These are phyloP conservation scores for Pythium scleroteichum DNA, from an alignment of 352 stramenopile species.

Conservation along the genomic window DNA sequence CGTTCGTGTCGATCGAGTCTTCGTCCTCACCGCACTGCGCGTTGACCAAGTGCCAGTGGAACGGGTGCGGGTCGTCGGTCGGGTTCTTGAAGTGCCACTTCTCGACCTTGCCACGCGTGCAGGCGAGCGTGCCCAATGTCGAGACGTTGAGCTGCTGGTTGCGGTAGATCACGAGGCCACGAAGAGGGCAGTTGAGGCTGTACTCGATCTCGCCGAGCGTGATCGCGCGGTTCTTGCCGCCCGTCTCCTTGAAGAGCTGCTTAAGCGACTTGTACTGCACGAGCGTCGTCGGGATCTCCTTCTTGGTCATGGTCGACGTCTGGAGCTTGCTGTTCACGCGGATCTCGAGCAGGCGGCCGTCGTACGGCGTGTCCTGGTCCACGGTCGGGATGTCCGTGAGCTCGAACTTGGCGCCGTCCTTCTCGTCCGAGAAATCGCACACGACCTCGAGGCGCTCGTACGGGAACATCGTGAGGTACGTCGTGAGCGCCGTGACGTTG, in stretches of 20 bases:
- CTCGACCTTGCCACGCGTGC: slow-evolving; percentile 73
- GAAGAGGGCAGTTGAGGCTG: slow-evolving; percentile 36
- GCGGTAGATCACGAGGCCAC: slow-evolving; percentile 52
- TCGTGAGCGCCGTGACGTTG: slow-evolving; percentile 24
- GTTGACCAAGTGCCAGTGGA: slow-evolving; percentile 80
- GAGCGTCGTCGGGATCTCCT: slow-evolving; percentile 39
- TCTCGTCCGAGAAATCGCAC: slow-evolving; percentile 52
- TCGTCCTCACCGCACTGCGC: slow-evolving; percentile 66
- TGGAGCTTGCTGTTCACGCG: slow-evolving; percentile 41
- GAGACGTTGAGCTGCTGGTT: slow-evolving; percentile 55
- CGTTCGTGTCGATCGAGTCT: slow-evolving; percentile 68
- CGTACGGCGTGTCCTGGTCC: slow-evolving; percentile 46
- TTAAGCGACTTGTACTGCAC: slow-evolving; percentile 56
- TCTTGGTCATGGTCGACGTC: slow-evolving; percentile 36
- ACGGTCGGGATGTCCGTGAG: slow-evolving; percentile 45
- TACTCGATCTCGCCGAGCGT: slow-evolving; percentile 62
- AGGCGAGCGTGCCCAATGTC: slow-evolving; percentile 50
- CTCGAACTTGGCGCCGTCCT: slow-evolving; percentile 49
- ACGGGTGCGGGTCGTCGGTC: slow-evolving; percentile 71
- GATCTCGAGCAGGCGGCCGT: slow-evolving; percentile 55
- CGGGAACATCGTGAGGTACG: slow-evolving; percentile 47
- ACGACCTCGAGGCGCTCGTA: slow-evolving; percentile 63
- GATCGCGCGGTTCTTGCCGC: slow-evolving; percentile 54
- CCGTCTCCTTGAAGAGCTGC: slow-evolving; percentile 43
- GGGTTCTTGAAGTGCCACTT: slow-evolving; percentile 83